Evolutionary conservation across 345 rosid genomes (phyloP).

Genomic region (Syzygium aromaticum): DNA sequence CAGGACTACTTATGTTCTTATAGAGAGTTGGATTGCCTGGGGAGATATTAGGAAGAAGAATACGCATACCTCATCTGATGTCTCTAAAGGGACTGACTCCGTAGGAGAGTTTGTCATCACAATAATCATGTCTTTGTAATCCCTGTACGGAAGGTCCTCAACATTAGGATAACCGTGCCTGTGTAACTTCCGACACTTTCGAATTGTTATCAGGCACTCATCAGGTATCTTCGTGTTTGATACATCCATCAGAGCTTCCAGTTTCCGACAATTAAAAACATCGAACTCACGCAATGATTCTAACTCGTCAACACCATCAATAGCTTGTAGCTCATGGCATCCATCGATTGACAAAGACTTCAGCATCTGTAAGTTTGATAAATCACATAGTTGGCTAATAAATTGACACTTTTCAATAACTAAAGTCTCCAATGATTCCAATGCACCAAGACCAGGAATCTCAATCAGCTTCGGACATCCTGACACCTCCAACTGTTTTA

Average conservation of each 20-base stretch:
- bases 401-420: not conserved
- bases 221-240: not conserved
- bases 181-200: not conserved
- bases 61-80: not conserved
- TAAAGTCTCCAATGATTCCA: not conserved
- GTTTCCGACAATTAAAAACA: not conserved
- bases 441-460: not conserved
- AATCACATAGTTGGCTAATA: not conserved
- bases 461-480: not conserved
- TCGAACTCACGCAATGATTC: not conserved
- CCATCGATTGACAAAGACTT: not conserved
- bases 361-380: not conserved
- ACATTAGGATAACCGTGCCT: not conserved
- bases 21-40: too few relatives aligned
- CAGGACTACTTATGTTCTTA: not conserved
- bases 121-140: not conserved
- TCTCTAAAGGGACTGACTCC: not conserved
- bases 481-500: not conserved
- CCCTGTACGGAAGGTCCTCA: not conserved
- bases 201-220: not conserved
- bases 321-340: not conserved
- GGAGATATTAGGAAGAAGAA: not conserved
- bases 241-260: not conserved
- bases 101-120: not conserved
- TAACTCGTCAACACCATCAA: not conserved